Percentiles rank a stretch among this genome's conserved stretches.
Conservation (phyloP, 805 yeast genomes). For the Yamadazyma philogaea region DNA sequence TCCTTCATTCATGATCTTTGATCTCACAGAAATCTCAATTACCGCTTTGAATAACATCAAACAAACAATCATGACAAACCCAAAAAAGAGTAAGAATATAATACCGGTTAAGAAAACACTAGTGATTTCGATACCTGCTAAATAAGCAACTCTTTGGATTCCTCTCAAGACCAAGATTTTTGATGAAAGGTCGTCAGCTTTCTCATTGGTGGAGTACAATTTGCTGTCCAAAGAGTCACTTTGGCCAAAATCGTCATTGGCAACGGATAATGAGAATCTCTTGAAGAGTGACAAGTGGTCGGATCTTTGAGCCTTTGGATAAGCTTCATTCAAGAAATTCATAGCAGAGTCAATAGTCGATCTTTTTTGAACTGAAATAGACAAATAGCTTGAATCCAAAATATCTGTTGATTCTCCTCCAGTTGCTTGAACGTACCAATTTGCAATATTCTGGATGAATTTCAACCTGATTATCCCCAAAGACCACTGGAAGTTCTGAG, state of each 20-base stretch:
- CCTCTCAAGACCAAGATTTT: constrained; percentile 85
- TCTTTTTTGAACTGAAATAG: constrained; percentile 79
- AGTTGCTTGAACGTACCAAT: constrained; percentile 94
- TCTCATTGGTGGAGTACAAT: constrained; percentile 72
- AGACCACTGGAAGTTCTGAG: constrained; percentile 95
- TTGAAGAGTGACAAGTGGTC: constrained; percentile 15
- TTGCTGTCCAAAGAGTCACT: constrained; percentile 39
- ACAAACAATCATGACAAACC: constrained; percentile 54
- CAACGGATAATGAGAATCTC: constrained; percentile 23
- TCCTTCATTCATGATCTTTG: constrained; percentile 56
- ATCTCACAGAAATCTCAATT: constrained; percentile 59
- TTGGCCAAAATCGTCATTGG: constrained; percentile 46
- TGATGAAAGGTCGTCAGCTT: constrained; percentile 51
- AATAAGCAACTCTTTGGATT: constrained; percentile 83
- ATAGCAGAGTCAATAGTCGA: constrained; percentile 23
- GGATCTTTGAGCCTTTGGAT: constrained; percentile 10
- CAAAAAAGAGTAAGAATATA: constrained; percentile 76
- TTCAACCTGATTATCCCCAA: constrained; percentile 78
- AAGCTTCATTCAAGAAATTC: constrained; percentile 15
- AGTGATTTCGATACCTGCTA: constrained; percentile 83
- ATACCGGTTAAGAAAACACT: constrained; percentile 83
- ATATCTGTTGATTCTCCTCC: constrained; percentile 86
- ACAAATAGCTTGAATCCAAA: constrained; percentile 60
- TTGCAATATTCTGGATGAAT: constrained; percentile 79
- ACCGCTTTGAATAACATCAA: constrained; percentile 65